phyloP scores from a whole-genome alignment of 352 stramenopile species.

The Phytophthora melonis region DNA sequence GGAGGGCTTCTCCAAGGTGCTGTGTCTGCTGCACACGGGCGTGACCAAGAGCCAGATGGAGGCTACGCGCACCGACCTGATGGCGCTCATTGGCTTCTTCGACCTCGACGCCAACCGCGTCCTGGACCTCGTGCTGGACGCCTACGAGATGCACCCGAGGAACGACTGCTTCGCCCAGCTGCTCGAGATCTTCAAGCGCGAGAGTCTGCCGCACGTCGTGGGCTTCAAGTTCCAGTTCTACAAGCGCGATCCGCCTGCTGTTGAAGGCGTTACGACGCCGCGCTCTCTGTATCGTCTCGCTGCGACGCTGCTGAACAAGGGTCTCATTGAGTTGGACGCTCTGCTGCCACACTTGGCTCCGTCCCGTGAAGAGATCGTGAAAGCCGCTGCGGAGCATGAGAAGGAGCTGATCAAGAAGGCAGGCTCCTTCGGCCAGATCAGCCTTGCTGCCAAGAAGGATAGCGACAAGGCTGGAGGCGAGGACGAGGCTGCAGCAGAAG shows the following conservation, averaged over 20 bases:
- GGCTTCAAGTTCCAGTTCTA: constrained; percentile 96
- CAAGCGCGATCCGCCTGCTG: constrained; percentile 49
- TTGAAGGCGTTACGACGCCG: constrained; percentile 57
- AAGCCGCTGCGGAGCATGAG: constrained; percentile 51
- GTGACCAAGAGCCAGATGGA: constrained; percentile 71
- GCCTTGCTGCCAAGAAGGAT: constrained; percentile 68
- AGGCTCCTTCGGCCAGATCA: constrained; percentile 76
- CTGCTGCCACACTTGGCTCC: constrained; percentile 85
- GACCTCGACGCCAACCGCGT: constrained; percentile 97
- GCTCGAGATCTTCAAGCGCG: constrained; percentile 76
- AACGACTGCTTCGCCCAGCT: constrained; percentile 84
- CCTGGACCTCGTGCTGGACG: constrained; percentile 94
- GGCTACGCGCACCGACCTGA: constrained; percentile 74
- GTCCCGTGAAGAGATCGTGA: constrained; percentile 69
- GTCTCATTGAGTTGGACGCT: constrained; percentile 77
- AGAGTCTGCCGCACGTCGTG: constrained; percentile 89
- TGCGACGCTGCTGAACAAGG: constrained; percentile 88
- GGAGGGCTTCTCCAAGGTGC: constrained; percentile 96
- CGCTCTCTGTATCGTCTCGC: constrained; percentile 86
- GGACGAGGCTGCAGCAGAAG: constrained; percentile 36
- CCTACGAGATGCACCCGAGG: constrained; percentile 90
- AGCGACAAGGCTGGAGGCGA: constrained; percentile 39
- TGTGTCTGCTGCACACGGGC: constrained; percentile 83
- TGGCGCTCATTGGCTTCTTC: constrained; percentile 92
- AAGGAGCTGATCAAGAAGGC: constrained; percentile 67